phyloP scores from a whole-genome alignment of 140 eudicot genomes.

The Ambrosia hybrid region DNA sequence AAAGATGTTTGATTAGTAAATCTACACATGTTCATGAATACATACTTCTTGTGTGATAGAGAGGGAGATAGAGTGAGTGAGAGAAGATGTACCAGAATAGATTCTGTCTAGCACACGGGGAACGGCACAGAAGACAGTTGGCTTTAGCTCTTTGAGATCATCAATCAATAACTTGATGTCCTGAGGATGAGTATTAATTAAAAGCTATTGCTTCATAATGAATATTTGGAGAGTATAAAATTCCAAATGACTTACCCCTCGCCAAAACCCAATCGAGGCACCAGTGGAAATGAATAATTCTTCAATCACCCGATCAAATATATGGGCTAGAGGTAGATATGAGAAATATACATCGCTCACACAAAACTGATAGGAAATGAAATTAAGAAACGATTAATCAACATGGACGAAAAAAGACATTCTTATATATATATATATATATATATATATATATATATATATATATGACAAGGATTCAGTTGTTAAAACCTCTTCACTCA shows the following conservation, averaged over 20 bases:
- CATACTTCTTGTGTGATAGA: no score
- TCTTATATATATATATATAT: neutral
- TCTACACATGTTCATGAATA: neutral
- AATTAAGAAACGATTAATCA: neutral
- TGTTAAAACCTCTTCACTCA: constrained; percentile 64
- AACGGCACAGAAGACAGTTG: constrained; percentile 86
- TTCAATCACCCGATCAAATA: constrained; percentile 85
- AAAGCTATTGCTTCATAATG: neutral
- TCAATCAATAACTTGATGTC: constrained; percentile 72
- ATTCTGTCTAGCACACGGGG: constrained; percentile 95
- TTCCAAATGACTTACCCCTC: constrained; percentile 59
- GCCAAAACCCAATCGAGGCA: constrained; percentile 97
- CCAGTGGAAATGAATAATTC: constrained; percentile 75
- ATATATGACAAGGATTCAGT: neutral
- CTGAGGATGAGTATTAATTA: constrained; percentile 32
- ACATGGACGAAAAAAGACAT: neutral
- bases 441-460: no score
- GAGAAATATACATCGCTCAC: constrained; percentile 70
- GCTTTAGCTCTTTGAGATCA: constrained; percentile 86
- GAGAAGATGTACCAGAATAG: constrained; percentile 58
- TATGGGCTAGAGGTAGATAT: constrained; percentile 94
- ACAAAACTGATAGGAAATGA: constrained; percentile 47
- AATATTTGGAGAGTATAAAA: neutral
- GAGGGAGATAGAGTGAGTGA: no score
- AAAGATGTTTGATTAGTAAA: neutral